phyloP scores from a whole-genome alignment of 257 asterid species.

The Solanum sitiens region DNA sequence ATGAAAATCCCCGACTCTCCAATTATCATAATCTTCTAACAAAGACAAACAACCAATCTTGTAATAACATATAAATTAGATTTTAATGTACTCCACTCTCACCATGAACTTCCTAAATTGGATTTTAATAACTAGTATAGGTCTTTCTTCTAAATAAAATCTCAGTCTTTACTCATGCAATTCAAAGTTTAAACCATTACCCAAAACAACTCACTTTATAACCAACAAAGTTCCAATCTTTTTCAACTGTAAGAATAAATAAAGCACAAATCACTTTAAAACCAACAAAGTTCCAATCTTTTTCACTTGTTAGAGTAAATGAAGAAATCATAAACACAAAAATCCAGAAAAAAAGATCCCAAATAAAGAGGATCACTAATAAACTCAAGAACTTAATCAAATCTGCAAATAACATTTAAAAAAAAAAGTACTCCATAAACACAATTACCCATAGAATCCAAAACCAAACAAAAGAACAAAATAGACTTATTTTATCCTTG shows the following conservation, averaged over 20 bases:
- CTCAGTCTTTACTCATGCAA: neutral
- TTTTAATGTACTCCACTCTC: neutral
- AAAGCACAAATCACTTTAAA: neutral
- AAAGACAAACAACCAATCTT: neutral
- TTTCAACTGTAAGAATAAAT: neutral
- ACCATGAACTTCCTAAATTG: neutral
- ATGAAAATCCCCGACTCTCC: neutral
- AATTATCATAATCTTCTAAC: neutral
- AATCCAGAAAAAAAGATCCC: conserved; percentile 5
- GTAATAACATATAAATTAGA: neutral
- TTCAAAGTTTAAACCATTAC: neutral
- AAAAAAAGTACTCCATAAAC: conserved; percentile 16
- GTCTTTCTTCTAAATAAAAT: neutral
- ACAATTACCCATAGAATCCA: conserved; percentile 9
- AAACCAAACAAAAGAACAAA: conserved; percentile 4
- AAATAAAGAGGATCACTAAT: neutral
- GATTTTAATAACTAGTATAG: neutral
- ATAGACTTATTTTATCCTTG: neutral
- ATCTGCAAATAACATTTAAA: conserved; percentile 5
- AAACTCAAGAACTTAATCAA: conserved; percentile 13
- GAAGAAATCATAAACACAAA: neutral
- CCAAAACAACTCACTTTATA: neutral
- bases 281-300: conserved; percentile 7
- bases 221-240: neutral
- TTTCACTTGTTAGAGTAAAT: neutral